Evolutionary conservation across 306 rosid species (phyloP), one percentile per base, ranked within the genome.

Genomic region (Trifolium dubium): DNA sequence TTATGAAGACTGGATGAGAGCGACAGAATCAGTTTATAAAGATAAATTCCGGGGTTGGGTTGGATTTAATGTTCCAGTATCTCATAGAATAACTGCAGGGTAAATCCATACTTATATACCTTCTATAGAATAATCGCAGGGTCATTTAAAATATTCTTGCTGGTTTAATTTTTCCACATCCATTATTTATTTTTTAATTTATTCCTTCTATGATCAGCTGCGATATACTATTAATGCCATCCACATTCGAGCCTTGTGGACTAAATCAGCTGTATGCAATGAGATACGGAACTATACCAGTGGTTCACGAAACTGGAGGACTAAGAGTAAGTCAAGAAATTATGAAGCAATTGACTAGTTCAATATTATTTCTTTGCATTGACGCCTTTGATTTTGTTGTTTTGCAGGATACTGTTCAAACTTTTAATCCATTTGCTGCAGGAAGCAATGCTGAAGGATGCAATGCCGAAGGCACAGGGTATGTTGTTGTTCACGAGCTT

Each of bases 211-310:
- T 82, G 73, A 64, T 56, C 92, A 90, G 98, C 66, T 90, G 96
- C 75, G 98, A 90, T 89, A 85, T 92, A 81, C 76, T 90, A 73
- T 77, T 92, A 80, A 90, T 92, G 98, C 98, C 98, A 34, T 92
- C 98, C 11, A 72, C 88, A 13, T 92, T 92, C 58, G 98, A 92
- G 88, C 98, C 98, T 9, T 92, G 96, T 46, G 98, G 98, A 53
- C 82, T 92, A 64, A 92, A 92, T 75, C 98, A 92, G 76, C 66
- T 92, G 67, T 92, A 90, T 69, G 98, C 94, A 76, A 92, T 92
- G 98, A 87, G 91, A 90, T 92, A 92, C 71, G 98, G 98, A 83
- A 90, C 96, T 62, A 68, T 92, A 79, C 98, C 98, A 0, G 98
- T 92, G 37, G 98, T 90, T 84, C 98, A 92, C 75, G 79, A 81